A percentile compares a stretch with the other conserved stretches of the same genome.
Conservation (phyloP, 352 stramenopile genomes). For the Globisporangium rhizosaccharum region DNA sequence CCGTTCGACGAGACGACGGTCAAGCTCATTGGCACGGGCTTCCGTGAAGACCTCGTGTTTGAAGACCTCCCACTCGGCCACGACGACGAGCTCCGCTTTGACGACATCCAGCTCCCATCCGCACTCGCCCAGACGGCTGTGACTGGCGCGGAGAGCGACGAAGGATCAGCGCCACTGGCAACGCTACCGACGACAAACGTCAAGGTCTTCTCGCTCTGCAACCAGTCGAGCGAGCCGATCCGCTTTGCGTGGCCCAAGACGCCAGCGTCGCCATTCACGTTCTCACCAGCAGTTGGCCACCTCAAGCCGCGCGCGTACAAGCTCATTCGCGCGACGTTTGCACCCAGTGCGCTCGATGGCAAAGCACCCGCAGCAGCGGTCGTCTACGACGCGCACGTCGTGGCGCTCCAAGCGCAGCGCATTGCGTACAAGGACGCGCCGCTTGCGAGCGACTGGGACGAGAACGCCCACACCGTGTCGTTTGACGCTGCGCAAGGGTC, state of each 20-base stretch:
- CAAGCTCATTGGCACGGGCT: conserved; percentile 64
- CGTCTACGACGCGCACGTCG: conserved; percentile 29
- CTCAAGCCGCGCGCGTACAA: conserved; percentile 52
- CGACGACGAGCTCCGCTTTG: conserved; percentile 84
- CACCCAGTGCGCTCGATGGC: conserved; percentile 16
- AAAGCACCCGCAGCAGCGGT: conserved; percentile 16
- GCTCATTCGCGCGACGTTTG: conserved; percentile 72
- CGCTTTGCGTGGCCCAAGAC: conserved; percentile 70
- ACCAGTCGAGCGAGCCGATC: conserved; percentile 49
- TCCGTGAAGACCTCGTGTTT: conserved; percentile 82
- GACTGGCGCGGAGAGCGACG: neutral
- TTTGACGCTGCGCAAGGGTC: conserved; percentile 27
- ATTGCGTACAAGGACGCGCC: conserved; percentile 40
- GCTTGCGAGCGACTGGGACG: conserved; percentile 65
- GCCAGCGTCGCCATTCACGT: conserved; percentile 43
- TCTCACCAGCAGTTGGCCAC: conserved; percentile 71
- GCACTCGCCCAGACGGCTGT: neutral
- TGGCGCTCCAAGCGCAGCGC: conserved; percentile 40
- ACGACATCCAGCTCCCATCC: conserved; percentile 60
- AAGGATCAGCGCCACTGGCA: conserved; percentile 2
- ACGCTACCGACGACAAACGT: conserved; percentile 23
- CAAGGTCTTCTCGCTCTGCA: conserved; percentile 76
- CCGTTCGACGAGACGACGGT: conserved; percentile 84
- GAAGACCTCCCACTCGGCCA: conserved; percentile 75
- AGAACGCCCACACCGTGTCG: conserved; percentile 55